Percentiles rank a stretch among this genome's conserved stretches.
These are phyloP conservation scores for Cystobasidium onofrii DNA, from an alignment of 768 basidiomycete species.

Conservation along the genomic window DNA sequence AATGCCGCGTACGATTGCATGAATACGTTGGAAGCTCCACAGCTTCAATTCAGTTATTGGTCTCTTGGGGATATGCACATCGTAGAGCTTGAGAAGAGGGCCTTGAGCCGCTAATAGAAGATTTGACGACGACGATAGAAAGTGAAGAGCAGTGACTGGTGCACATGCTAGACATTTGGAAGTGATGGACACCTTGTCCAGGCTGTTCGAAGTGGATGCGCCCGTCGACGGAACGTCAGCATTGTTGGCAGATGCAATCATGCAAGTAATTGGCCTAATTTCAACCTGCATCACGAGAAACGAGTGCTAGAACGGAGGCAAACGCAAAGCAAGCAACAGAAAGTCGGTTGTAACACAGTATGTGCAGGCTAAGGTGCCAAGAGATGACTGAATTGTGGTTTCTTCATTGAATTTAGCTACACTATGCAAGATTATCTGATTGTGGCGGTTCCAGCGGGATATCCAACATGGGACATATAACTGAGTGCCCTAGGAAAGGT, in stretches of 20 bases:
- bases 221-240: neutral
- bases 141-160: slow-evolving; percentile 17
- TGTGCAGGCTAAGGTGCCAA: neutral
- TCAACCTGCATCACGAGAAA: neutral
- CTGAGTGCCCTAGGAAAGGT: neutral
- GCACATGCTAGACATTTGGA: slow-evolving; percentile 13
- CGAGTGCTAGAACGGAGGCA: neutral
- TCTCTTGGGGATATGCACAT: neutral
- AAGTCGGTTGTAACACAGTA: too few species aligned
- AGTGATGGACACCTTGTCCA: neutral
- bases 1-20: slow-evolving; percentile 1
- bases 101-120: slow-evolving; percentile 22
- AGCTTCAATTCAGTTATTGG: neutral
- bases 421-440: neutral
- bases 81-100: slow-evolving; percentile 7
- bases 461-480: neutral
- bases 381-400: neutral
- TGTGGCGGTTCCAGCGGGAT: neutral
- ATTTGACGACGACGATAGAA: neutral
- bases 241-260: neutral
- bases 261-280: neutral
- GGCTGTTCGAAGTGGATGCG: neutral
- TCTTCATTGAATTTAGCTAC: neutral
- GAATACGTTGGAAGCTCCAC: neutral
- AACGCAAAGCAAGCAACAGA: too few species aligned